Evolutionary conservation across 495 filamentous ascomycete species (phyloP).

Genomic region (Geopyxis carbonaria): DNA sequence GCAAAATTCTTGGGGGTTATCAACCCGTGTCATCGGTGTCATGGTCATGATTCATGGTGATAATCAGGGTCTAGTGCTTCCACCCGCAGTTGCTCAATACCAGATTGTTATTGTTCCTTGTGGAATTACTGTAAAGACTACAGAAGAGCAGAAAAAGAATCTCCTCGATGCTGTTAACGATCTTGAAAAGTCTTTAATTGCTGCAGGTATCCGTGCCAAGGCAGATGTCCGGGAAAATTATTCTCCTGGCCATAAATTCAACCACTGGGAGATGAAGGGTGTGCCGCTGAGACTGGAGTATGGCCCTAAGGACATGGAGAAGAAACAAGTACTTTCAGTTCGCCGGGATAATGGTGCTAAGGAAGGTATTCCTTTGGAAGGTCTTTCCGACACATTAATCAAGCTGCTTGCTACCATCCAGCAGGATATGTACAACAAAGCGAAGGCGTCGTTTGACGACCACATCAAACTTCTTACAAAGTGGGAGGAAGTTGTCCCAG

Average conservation of each 20-base stretch:
- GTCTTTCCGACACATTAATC: conserved; percentile 54
- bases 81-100: conserved; percentile 62
- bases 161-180: conserved; percentile 55
- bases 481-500: conserved; percentile 79
- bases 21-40: conserved; percentile 85
- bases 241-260: conserved; percentile 93
- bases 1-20: conserved; percentile 98
- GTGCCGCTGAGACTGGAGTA: conserved; percentile 87
- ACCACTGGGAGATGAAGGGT: conserved; percentile 91
- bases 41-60: conserved; percentile 98
- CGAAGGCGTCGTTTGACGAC: conserved; percentile 52
- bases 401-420: conserved; percentile 78
- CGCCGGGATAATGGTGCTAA: conserved; percentile 81
- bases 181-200: conserved; percentile 45
- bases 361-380: conserved; percentile 50
- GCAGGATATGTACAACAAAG: conserved; percentile 63
- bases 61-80: conserved; percentile 81
- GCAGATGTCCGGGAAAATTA: conserved; percentile 70
- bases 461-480: conserved; percentile 67
- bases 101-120: conserved; percentile 87
- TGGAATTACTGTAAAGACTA: conserved; percentile 71
- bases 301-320: conserved; percentile 78
- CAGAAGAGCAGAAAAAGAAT: conserved; percentile 53
- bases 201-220: conserved; percentile 49
- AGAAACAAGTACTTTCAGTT: conserved; percentile 63